Evolutionary conservation across 2,329 filamentous ascomycete genomes (phyloP).

Genomic region (Scortechinia acanthostroma): DNA sequence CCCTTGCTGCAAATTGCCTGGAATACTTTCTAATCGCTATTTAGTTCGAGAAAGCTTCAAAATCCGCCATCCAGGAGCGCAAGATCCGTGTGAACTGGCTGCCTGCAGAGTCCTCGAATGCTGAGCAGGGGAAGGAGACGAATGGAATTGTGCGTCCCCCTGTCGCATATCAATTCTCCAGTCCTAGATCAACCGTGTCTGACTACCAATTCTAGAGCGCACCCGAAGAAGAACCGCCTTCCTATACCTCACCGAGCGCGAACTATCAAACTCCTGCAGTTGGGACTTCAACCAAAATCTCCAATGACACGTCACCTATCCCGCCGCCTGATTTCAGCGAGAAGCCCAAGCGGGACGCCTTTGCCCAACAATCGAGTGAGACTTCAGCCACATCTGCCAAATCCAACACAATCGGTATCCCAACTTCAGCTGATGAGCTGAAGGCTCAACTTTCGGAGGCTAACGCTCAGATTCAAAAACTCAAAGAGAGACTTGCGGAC

Average conservation of each 20-base stretch:
- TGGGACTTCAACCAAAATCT: neutral
- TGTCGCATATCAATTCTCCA: neutral
- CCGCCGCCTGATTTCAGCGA: neutral
- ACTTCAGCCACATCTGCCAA: conserved; percentile 6
- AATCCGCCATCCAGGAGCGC: conserved; percentile 57
- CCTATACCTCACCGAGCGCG: neutral
- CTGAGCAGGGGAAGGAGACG: neutral
- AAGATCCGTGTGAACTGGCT: conserved; percentile 64
- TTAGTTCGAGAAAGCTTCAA: conserved; percentile 48
- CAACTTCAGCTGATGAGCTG: conserved; percentile 32
- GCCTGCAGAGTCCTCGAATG: conserved; percentile 30
- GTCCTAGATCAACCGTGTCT: no score
- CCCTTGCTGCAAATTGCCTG: neutral
- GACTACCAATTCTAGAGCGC: conserved; percentile 1
- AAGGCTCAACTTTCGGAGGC: conserved; percentile 52
- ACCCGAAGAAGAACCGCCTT: neutral
- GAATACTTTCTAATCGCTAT: neutral
- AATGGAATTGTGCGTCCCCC: neutral
- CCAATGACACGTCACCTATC: neutral
- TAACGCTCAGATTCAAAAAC: conserved; percentile 45
- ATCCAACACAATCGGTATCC: conserved; percentile 9
- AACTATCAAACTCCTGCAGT: neutral
- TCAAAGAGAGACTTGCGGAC: conserved; percentile 34
- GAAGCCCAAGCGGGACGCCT: conserved; percentile 14
- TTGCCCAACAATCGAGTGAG: conserved; percentile 9